Conservation (phyloP, 257 asterid species). For the Parsonsia alboflavescens region DNA sequence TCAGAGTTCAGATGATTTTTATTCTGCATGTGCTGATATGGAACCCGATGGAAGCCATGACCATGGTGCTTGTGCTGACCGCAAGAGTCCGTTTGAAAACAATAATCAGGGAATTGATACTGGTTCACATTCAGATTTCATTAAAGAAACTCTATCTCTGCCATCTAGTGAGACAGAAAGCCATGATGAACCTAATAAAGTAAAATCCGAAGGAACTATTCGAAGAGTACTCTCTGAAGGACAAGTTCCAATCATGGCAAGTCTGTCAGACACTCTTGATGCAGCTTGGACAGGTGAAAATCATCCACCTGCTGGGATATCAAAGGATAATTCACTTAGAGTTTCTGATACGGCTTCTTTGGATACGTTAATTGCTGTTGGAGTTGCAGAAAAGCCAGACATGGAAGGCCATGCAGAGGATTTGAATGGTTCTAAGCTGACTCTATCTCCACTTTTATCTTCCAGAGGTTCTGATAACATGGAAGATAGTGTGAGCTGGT, state of each 20-base stretch:
- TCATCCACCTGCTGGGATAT: conserved; percentile 27
- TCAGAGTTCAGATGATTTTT: conserved; percentile 21
- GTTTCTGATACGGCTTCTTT: conserved; percentile 33
- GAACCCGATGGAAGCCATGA: conserved; percentile 33
- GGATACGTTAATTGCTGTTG: conserved; percentile 35
- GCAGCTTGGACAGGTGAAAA: conserved; percentile 93
- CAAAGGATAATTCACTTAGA: conserved; percentile 28
- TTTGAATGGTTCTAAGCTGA: conserved; percentile 26
- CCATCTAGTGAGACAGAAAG: conserved; percentile 31
- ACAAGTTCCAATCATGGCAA: conserved; percentile 42
- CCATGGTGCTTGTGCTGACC: conserved; percentile 20
- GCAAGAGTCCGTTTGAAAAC: conserved; percentile 24
- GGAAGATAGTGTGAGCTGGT: conserved; percentile 65
- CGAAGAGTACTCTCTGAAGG: conserved; percentile 62
- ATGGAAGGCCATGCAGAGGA: conserved; percentile 47
- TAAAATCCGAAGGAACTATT: conserved; percentile 33
- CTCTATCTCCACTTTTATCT: conserved; percentile 34
- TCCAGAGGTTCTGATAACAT: conserved; percentile 42
- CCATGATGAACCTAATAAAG: conserved; percentile 31
- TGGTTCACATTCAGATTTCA: conserved; percentile 21
- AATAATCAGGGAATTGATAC: conserved; percentile 27
- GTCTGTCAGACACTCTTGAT: conserved; percentile 76
- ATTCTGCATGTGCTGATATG: conserved; percentile 28
- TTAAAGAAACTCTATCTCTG: conserved; percentile 23
- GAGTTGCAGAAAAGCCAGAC: conserved; percentile 40